Evolutionary conservation across 495 filamentous ascomycete genomes (phyloP), one percentile per base, ranked within the genome.

Genomic region (Hyaloscypha variabilis): DNA sequence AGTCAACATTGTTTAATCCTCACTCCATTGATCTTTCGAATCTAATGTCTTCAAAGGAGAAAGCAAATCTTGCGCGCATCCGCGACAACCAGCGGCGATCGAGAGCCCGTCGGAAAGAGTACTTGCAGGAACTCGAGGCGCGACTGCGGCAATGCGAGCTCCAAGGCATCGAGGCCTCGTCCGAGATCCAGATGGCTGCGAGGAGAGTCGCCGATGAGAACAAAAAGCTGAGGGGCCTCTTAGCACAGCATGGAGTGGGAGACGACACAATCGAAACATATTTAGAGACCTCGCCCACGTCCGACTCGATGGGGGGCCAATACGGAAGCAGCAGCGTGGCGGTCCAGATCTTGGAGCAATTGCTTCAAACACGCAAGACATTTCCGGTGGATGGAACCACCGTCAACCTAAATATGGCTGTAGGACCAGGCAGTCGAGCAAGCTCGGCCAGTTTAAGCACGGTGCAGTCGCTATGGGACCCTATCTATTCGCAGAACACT

Each of bases 81-180:
- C 83, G 92, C n/a, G 90, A 94, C 55, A 95, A 95, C 73, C 92
- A 95, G 71, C 85, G 92, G 51, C 89, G 87, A 42, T 92, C 89
- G 54, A 87, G 92, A 26, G 90, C 91, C 14, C 81, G 88, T 25
- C 85, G 86, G 64, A 92, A 91, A 76, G 88, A 93, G 72, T 91
- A 96, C 72, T 75, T 92, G 23, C 77, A 84, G 36, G 86, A 90
- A 25, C 79, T 95, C 30, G 91, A 95, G 72, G 72, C 81, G 50
- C 87, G 84, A 62, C 72, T 91, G 53, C 81, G 82, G n/a, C 65
- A 76, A 8, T 88, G 79, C 67, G 87, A 93, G 71, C 76, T 75
- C 11, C 71, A 77, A 24, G 87, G 89, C 17, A 75, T 87, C 36
- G 77, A 84, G 57, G 88, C 87, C 17, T 82, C 82, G 11, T 68